These are phyloP conservation scores for Erysimum cheiranthoides DNA, from an alignment of 345 rosid species.

Conservation along the genomic window DNA sequence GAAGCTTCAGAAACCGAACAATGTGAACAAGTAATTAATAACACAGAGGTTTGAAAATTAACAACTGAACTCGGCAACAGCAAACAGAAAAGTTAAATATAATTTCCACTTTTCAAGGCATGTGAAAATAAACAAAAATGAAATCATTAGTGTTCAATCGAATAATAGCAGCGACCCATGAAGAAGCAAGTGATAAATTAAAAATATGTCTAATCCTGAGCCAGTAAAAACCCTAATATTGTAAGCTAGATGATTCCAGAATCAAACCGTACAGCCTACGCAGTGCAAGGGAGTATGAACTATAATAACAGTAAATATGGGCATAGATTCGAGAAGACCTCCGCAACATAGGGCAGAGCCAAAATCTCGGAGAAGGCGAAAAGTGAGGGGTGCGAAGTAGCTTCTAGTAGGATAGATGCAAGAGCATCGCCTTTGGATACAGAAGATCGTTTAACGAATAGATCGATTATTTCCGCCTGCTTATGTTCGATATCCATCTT, in stretches of 20 bases:
- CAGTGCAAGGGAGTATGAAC: background rate
- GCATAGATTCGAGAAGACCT: constrained; percentile 49
- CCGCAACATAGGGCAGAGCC: constrained; percentile 57
- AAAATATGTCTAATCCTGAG: background rate
- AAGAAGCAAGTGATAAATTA: background rate
- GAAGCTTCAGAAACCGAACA: background rate
- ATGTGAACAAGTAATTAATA: background rate
- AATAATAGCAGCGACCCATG: background rate
- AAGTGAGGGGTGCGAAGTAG: constrained; percentile 86
- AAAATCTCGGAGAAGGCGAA: constrained; percentile 97
- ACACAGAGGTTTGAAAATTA: constrained; percentile 8
- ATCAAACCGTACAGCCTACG: background rate
- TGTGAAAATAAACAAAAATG: background rate
- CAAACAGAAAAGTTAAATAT: background rate
- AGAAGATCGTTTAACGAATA: constrained; percentile 67
- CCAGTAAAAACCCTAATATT: background rate
- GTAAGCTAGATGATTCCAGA: constrained; percentile 2
- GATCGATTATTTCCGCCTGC: constrained; percentile 76
- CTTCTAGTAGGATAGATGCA: constrained; percentile 65
- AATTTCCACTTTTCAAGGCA: background rate
- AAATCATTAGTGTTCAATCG: background rate
- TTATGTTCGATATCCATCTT: constrained; percentile 87
- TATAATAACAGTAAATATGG: background rate
- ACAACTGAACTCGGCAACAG: constrained; percentile 6
- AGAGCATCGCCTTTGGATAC: constrained; percentile 59